These are phyloP conservation scores for Plasmodium blacklocki DNA, from an alignment of 169 alveolate species.

Conservation along the genomic window DNA sequence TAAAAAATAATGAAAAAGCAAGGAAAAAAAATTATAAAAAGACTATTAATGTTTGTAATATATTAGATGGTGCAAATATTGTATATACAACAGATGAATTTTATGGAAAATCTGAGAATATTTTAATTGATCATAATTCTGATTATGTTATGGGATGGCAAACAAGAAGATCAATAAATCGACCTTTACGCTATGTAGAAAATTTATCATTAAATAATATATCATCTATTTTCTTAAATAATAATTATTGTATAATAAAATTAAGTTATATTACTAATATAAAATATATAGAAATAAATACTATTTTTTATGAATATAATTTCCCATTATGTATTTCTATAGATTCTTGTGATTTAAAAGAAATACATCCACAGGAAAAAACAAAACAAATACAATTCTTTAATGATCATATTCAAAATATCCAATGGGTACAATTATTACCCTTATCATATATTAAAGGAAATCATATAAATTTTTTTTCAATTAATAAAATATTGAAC, in stretches of 20 bases:
- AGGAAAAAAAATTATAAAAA: constrained; percentile 60
- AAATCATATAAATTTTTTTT: constrained; percentile 68
- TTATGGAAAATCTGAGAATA: constrained; percentile 73
- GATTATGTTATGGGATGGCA: constrained; percentile 77
- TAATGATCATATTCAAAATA: constrained; percentile 54
- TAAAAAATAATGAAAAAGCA: constrained; percentile 56
- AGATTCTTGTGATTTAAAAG: constrained; percentile 56
- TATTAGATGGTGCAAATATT: constrained; percentile 68
- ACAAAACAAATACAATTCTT: constrained; percentile 57
- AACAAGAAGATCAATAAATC: constrained; percentile 65
- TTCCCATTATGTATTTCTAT: constrained; percentile 71
- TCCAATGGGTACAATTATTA: constrained; percentile 60
- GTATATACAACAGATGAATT: constrained; percentile 77
- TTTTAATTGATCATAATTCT: constrained; percentile 58
- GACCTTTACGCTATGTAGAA: constrained; percentile 73
- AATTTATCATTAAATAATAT: constrained; percentile 63
- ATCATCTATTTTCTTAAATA: constrained; percentile 54
- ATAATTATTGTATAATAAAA: constrained; percentile 73
- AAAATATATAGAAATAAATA: constrained; percentile 74
- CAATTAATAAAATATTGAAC: constrained; percentile 5
- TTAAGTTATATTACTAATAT: constrained; percentile 59
- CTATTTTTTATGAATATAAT: constrained; percentile 76
- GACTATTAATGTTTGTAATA: constrained; percentile 60
- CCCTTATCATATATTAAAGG: constrained; percentile 76
- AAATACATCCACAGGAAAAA: constrained; percentile 63